Percentiles rank a stretch among this genome's conserved stretches.
Evolutionary conservation across 768 basidiomycete species (phyloP).

Genomic region (Tylopilus sp.): DNA sequence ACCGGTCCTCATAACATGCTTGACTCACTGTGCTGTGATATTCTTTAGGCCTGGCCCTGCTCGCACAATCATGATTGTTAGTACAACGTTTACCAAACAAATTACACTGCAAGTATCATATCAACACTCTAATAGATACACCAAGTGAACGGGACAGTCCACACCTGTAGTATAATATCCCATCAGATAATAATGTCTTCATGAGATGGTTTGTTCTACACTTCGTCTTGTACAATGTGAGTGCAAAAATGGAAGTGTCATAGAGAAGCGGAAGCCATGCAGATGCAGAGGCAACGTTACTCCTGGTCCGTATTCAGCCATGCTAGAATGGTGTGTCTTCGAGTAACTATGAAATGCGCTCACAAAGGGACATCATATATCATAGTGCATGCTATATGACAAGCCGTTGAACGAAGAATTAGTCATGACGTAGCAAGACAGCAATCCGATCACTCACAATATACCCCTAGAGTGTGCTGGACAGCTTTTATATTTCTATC

Average conservation of each 20-base stretch:
- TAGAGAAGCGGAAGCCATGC: slow-evolving; percentile 42
- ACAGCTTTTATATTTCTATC: slow-evolving; percentile 14
- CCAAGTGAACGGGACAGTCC: neutral
- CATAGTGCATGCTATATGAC: slow-evolving; percentile 39
- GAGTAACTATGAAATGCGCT: neutral
- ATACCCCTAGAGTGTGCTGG: neutral
- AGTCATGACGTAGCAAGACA: slow-evolving; percentile 31
- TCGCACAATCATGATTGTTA: slow-evolving; percentile 38
- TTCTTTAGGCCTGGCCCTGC: slow-evolving; percentile 33
- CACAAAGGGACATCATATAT: slow-evolving; percentile 31
- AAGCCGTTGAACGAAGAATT: neutral
- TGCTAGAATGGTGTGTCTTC: neutral
- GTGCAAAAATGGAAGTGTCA: slow-evolving; percentile 34
- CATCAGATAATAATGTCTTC: slow-evolving; percentile 30
- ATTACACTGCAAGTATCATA: slow-evolving; percentile 30
- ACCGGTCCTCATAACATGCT: neutral
- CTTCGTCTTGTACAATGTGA: slow-evolving; percentile 34
- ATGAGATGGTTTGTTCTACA: slow-evolving; percentile 17
- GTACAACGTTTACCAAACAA: slow-evolving; percentile 35
- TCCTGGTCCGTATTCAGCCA: slow-evolving; percentile 9
- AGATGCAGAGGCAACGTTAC: slow-evolving; percentile 31
- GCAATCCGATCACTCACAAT: slow-evolving; percentile 9
- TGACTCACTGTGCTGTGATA: slow-evolving; percentile 32
- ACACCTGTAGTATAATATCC: slow-evolving; percentile 36
- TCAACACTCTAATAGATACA: neutral